Conservation (phyloP, 2,329 filamentous ascomycete genomes). For the Ramularia endophylla region DNA sequence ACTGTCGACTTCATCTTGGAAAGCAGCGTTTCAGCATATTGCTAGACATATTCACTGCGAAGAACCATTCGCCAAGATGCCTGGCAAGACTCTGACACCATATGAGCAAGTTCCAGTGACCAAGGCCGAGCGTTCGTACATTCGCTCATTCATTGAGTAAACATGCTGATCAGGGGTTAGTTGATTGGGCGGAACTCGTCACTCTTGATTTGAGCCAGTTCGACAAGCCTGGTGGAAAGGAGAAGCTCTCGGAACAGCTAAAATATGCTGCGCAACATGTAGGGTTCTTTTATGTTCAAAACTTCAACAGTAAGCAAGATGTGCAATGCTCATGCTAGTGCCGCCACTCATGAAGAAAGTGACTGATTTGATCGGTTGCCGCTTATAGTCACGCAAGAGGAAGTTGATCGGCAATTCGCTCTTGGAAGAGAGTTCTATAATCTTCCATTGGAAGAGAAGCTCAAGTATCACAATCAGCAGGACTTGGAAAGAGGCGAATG, state of each 20-base stretch:
- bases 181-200: slow-evolving; percentile 49
- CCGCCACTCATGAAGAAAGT: too few species aligned
- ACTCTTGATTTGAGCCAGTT: slow-evolving; percentile 53
- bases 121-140: slow-evolving; percentile 22
- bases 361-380: too few species aligned
- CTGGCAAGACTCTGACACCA: slow-evolving; percentile 18
- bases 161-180: slow-evolving; percentile 5
- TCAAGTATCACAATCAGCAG: slow-evolving; percentile 41
- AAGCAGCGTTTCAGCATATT: too few species aligned
- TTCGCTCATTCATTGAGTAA: background rate
- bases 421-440: slow-evolving; percentile 54
- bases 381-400: slow-evolving; percentile 43
- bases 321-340: too few species aligned
- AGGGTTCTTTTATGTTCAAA: slow-evolving; percentile 60
- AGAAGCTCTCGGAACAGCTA: slow-evolving; percentile 47
- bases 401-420: slow-evolving; percentile 56
- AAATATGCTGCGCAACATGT: slow-evolving; percentile 40
- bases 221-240: slow-evolving; percentile 48
- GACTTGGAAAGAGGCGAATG: slow-evolving; percentile 21
- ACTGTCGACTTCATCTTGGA: background rate
- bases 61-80: too few species aligned
- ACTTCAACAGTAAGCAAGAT: slow-evolving; percentile 45
- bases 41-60: too few species aligned
- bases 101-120: slow-evolving; percentile 31
- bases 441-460: slow-evolving; percentile 52